These are phyloP conservation scores for Talaromyces funiculosus DNA, from an alignment of 2,329 filamentous ascomycete genomes.

Conservation along the genomic window DNA sequence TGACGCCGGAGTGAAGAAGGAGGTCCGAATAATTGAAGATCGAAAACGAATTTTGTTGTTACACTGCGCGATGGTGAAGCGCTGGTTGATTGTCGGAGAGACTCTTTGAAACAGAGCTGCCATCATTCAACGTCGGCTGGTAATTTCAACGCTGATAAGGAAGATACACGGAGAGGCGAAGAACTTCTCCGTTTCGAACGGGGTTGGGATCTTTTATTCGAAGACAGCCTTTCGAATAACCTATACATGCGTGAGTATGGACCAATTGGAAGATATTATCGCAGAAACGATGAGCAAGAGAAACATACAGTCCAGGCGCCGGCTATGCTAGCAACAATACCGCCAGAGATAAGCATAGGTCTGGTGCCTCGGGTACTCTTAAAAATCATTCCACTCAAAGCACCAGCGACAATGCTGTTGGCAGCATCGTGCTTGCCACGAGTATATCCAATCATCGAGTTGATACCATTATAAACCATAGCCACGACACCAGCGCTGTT, in stretches of 20 bases:
- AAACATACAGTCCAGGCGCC: constrained; percentile 81
- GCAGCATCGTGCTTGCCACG: constrained; percentile 82
- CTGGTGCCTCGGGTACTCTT: constrained; percentile 87
- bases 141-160: constrained; percentile 6
- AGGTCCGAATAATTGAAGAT: constrained; percentile 25
- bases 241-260: constrained; percentile 28
- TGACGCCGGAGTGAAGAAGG: constrained; percentile 42
- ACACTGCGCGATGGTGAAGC: constrained; percentile 19
- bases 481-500: constrained; percentile 95
- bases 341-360: constrained; percentile 92
- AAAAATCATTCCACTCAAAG: constrained; percentile 86
- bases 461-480: constrained; percentile 91
- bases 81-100: constrained; percentile 17
- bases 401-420: constrained; percentile 83
- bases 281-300: constrained; percentile 12
- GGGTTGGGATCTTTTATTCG: constrained; percentile 27
- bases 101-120: constrained; percentile 1
- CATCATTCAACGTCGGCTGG: neutral
- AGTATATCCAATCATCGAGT: constrained; percentile 72
- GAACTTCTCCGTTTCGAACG: neutral
- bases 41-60: constrained; percentile 19
- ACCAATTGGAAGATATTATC: neutral
- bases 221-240: constrained; percentile 49
- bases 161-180: constrained; percentile 11
- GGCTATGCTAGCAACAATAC: constrained; percentile 78